Evolutionary conservation across 176 grass and related monocot species (phyloP).

Genomic region (Avena atlantica): DNA sequence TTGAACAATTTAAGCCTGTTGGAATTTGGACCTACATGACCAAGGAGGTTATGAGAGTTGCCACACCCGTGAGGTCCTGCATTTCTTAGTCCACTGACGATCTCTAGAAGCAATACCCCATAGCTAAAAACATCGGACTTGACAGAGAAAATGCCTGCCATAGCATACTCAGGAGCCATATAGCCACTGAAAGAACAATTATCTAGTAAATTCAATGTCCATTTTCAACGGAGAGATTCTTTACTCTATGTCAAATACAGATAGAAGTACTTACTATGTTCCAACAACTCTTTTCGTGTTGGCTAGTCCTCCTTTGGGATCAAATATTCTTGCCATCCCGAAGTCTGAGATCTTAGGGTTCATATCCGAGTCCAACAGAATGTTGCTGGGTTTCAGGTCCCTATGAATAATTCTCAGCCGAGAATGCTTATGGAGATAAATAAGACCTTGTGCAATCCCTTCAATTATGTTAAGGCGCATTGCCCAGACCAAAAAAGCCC

Average conservation of each 20-base stretch:
- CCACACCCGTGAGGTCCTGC: conserved; percentile 37
- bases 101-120: conserved; percentile 63
- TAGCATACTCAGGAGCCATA: conserved; percentile 72
- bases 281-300: conserved; percentile 61
- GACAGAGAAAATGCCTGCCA: conserved; percentile 54
- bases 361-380: conserved; percentile 63
- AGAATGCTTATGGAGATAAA: conserved; percentile 78
- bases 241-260: neutral
- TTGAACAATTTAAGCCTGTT: neutral
- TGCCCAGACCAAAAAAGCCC: conserved; percentile 44
- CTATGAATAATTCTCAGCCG: conserved; percentile 61
- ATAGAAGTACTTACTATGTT: conserved; percentile 62
- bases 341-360: conserved; percentile 79
- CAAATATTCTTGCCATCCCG: conserved; percentile 69
- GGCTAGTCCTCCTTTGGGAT: conserved; percentile 53
- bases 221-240: neutral
- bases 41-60: conserved; percentile 55
- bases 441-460: conserved; percentile 65
- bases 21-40: conserved; percentile 44
- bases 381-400: conserved; percentile 74
- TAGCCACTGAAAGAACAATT: conserved; percentile 55
- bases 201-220: neutral
- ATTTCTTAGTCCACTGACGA: conserved; percentile 60
- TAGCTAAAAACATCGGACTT: conserved; percentile 72
- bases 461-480: conserved; percentile 60